Base-by-base conservation (phyloP, 2,329 filamentous ascomycete species). In the Phialophora verrucosa region DNA sequence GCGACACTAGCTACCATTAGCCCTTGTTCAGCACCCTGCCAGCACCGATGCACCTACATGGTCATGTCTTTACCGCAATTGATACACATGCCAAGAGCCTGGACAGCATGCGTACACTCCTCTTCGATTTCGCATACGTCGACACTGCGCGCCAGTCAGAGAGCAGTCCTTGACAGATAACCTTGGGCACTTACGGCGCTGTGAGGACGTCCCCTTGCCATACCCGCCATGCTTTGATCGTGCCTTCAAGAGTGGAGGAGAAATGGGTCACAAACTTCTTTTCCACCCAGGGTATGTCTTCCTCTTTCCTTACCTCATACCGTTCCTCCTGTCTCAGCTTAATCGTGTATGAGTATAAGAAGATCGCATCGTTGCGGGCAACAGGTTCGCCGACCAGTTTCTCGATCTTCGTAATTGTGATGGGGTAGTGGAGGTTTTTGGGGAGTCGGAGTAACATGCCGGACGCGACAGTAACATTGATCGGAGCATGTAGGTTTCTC, bases 31-130 rank as follows among this genome's bases (percentile, higher is more conserved):
- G 27, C 23, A 38, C 23, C 17, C 44, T 47, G 44, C 6, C 51
- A 35, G 17, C 10, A 32, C 1, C n/a, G 12, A 23, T 7, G 20
- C 49, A 76, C 83, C 70, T 80, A 86, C 84, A 92, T 89, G 62
- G 92, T 97, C 93, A 99, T 97, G 79, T 98, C 93, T 79, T 94
- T 92, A 70, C 95, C 95, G 79, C 95, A 99, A 69, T 93, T 87
- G 66, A 89, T 92, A 80, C 95, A 99, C 71, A 99, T 85, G 53
- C 93, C 93, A 64, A 91, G 90, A 75, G 92, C 97, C 78, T 98
- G 94, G 49, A 96, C 85, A 73, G 94, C 91, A 79, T 99, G 95
- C 32, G 90, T 86, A 79, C 95, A 99, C 64, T 91, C 88, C 81
- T 99, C 95, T 74, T 97, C 91, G 62, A 99, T 90, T 67, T 92